These are phyloP conservation scores for Yamadazyma jaroonii DNA, from an alignment of 1,139 yeast species.

Conservation along the genomic window DNA sequence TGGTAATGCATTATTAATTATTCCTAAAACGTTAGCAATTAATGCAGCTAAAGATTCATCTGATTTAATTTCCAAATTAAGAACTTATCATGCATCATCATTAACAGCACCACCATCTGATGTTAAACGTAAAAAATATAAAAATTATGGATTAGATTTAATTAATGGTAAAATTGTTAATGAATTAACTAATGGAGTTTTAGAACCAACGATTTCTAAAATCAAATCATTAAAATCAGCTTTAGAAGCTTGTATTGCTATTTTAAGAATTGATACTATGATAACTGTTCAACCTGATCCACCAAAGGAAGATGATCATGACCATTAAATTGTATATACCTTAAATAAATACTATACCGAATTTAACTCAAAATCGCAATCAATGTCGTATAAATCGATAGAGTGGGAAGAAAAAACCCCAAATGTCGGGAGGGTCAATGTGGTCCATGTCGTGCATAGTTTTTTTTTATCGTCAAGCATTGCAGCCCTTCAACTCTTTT, in stretches of 20 bases:
- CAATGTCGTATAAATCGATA: too few relatives aligned
- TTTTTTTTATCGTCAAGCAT: too few relatives aligned
- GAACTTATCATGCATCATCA: constrained; percentile 95
- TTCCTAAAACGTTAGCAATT: constrained; percentile 95
- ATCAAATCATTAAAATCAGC: constrained; percentile 92
- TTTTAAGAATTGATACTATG: constrained; percentile 97
- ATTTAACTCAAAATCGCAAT: not conserved
- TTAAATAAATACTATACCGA: not conserved
- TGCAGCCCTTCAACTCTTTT: too few relatives aligned
- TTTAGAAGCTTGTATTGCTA: constrained; percentile 96
- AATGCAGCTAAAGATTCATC: constrained; percentile 98
- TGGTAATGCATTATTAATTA: constrained; percentile 83
- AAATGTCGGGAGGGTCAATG: too few relatives aligned
- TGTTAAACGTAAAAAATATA: constrained; percentile 77
- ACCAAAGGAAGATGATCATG: constrained; percentile 85
- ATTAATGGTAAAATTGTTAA: constrained; percentile 90
- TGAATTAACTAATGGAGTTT: constrained; percentile 78
- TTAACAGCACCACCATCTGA: constrained; percentile 85
- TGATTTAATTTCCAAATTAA: constrained; percentile 88
- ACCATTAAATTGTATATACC: constrained; percentile 38
- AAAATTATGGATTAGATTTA: constrained; percentile 88
- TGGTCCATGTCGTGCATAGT: too few relatives aligned
- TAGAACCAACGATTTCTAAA: constrained; percentile 94
- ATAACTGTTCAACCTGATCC: constrained; percentile 96
- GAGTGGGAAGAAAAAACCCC: too few relatives aligned